Base-by-base conservation (phyloP, 768 basidiomycete species). In the Boletus subcaerulescens region DNA sequence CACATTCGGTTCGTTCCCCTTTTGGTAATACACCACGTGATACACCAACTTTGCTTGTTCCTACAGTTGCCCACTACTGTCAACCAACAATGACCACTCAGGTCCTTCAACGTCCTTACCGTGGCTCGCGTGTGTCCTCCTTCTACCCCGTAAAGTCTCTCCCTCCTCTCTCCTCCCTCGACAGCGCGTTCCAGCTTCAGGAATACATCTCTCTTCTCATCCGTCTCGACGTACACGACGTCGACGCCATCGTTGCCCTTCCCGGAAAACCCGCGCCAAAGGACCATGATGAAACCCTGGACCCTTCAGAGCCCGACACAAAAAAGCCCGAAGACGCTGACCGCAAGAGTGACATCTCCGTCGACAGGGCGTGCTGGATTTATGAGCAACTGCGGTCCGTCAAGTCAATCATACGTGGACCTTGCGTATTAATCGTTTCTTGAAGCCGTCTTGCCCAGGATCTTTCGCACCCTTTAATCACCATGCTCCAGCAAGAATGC, bases 101-200 rank as follows among this genome's bases (percentile, higher is more conserved):
- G 5, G 65, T 74, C 33, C 75, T 82, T 4, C 86, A 85, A 66
- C 77, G 90, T 35, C 90, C 90, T 15, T 73, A 84, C 24, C 85
- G 87, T 14, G 90, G 90, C 47, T 86, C 89, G 5, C 80, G 89
- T 24, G 86, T 91, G 20, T 85, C 88, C 10, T 81, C 87, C 0
- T 92, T 92, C 65, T 91, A 91, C 62, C 87, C 89, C 0, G 76
- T 89, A 24, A 90, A 89, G 66, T 77, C 64, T 9, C 76, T 91
- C 3, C 89, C 89, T 0, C 80, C 85, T 0, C 78, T 89, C 31
- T 76, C 88, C 0, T 82, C 85, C 1, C 76, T 96, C 31, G 89
- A 95, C 73, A 94, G 91, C 69, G 91, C 93, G 0, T 97, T 96
- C 68, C 93, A 96, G 66, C 80, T 96, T 8, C 93, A 96, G 64